A percentile compares a stretch with the other conserved stretches of the same genome.
Conservation (phyloP, 768 basidiomycete genomes). For the Tephrocybe sp. region DNA sequence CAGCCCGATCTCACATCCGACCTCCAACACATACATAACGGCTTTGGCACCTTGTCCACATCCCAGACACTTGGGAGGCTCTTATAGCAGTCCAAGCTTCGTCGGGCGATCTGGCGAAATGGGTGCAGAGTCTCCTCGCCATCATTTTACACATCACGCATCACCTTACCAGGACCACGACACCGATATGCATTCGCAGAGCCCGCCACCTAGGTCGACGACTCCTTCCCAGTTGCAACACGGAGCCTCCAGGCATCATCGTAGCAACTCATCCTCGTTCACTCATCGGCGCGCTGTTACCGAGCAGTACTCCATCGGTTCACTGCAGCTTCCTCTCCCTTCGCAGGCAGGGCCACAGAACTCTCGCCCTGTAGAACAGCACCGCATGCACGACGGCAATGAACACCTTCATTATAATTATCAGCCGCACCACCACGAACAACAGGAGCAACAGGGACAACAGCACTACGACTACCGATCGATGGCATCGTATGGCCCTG, state of each 20-base stretch:
- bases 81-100: conserved; percentile 49
- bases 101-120: conserved; percentile 39
- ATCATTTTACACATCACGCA: conserved; percentile 54
- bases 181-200: conserved; percentile 39
- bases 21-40: conserved; percentile 38
- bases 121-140: conserved; percentile 43
- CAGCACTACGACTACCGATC: conserved; percentile 31
- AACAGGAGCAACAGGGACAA: conserved; percentile 1
- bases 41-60: conserved; percentile 44
- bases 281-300: conserved; percentile 58
- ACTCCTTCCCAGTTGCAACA: conserved; percentile 31
- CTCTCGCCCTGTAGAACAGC: conserved; percentile 45
- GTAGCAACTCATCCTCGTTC: conserved; percentile 47
- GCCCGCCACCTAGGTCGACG: conserved; percentile 34
- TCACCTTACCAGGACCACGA: conserved; percentile 46
- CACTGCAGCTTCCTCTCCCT: conserved; percentile 51
- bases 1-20: conserved; percentile 33
- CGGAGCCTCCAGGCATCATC: conserved; percentile 36
- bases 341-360: conserved; percentile 40
- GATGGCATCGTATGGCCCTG: conserved; percentile 38
- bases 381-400: conserved; percentile 34
- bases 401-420: conserved; percentile 20
- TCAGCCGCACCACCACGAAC: conserved; percentile 3
- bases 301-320: conserved; percentile 50
- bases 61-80: conserved; percentile 44